phyloP scores from a whole-genome alignment of 1,284 basidiomycete genomes.

The Pisolithus thermaeus region DNA sequence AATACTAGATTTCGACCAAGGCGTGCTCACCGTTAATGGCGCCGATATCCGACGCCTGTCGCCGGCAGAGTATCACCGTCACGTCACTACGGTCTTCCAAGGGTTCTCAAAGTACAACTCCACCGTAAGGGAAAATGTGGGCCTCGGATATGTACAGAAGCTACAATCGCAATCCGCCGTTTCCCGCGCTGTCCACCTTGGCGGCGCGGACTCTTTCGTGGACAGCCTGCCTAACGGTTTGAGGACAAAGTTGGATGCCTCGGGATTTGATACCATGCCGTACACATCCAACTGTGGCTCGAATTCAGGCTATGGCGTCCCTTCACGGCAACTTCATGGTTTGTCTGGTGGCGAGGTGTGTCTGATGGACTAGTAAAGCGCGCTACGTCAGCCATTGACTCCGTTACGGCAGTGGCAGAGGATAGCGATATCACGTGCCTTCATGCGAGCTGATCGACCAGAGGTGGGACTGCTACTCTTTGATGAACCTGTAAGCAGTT shows the following conservation, averaged over 20 bases:
- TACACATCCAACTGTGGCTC: conserved; percentile 32
- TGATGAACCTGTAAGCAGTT: conserved; percentile 64
- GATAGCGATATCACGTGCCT: conserved; percentile 75
- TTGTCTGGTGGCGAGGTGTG: conserved; percentile 74
- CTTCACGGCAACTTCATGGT: conserved; percentile 46
- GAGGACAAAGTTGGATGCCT: conserved; percentile 59
- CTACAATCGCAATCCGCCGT: conserved; percentile 48
- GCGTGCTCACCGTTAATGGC: conserved; percentile 63
- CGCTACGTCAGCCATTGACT: conserved; percentile 12
- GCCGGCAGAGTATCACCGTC: conserved; percentile 64
- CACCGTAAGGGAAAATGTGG: conserved; percentile 71
- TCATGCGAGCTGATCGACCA: conserved; percentile 73
- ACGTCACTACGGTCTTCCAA: conserved; percentile 75
- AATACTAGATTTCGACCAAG: conserved; percentile 65
- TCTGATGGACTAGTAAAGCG: conserved; percentile 12
- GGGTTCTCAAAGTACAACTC: conserved; percentile 74
- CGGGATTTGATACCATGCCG: conserved; percentile 48
- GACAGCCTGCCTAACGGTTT: conserved; percentile 59
- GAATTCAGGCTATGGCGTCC: conserved; percentile 14
- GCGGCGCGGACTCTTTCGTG: conserved; percentile 60
- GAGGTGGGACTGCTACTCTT: conserved; percentile 73
- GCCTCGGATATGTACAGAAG: conserved; percentile 63
- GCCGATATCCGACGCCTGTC: conserved; percentile 56
- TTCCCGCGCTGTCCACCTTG: conserved; percentile 55
- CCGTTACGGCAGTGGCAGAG: conserved; percentile 67